These are phyloP conservation scores for Periconia sp. DNA, from an alignment of 2,329 filamentous ascomycete genomes.

Conservation along the genomic window DNA sequence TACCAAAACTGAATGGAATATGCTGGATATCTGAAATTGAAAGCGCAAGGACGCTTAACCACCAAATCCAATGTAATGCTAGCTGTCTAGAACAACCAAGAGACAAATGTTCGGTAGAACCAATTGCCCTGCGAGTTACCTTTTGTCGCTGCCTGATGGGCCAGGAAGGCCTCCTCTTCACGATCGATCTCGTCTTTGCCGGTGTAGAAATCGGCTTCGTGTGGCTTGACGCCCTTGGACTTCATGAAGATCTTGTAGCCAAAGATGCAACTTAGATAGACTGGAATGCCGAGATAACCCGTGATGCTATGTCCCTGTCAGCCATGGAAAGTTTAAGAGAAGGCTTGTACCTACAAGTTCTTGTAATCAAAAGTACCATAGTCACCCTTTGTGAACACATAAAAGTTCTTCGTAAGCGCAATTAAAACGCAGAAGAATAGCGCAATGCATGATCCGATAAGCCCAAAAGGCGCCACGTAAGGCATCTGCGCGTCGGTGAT, in stretches of 20 bases:
- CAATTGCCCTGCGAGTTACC: constrained; percentile 45
- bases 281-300: constrained; percentile 76
- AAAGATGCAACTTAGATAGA: constrained; percentile 72
- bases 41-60: too few relatives aligned
- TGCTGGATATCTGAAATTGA: too few relatives aligned
- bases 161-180: constrained; percentile 74
- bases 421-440: constrained; percentile 75
- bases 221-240: constrained; percentile 54
- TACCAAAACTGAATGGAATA: too few relatives aligned
- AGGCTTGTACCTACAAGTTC: too few relatives aligned
- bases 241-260: constrained; percentile 52
- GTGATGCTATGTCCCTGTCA: too few relatives aligned
- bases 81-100: constrained; percentile 64
- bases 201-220: constrained; percentile 71
- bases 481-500: constrained; percentile 51
- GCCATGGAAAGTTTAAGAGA: too few relatives aligned
- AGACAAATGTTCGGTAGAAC: constrained; percentile 65
- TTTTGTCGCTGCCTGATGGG: constrained; percentile 54
- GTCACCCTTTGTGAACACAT: too few relatives aligned
- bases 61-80: too few relatives aligned
- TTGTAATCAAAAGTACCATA: too few relatives aligned
- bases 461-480: constrained; percentile 74
- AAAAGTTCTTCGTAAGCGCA: constrained; percentile 64
- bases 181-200: constrained; percentile 76
- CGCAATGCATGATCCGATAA: constrained; percentile 70